Evolutionary conservation across 2,329 filamentous ascomycete species (phyloP), one percentile per base, ranked within the genome.

Genomic region (Fusarium tricinctum): DNA sequence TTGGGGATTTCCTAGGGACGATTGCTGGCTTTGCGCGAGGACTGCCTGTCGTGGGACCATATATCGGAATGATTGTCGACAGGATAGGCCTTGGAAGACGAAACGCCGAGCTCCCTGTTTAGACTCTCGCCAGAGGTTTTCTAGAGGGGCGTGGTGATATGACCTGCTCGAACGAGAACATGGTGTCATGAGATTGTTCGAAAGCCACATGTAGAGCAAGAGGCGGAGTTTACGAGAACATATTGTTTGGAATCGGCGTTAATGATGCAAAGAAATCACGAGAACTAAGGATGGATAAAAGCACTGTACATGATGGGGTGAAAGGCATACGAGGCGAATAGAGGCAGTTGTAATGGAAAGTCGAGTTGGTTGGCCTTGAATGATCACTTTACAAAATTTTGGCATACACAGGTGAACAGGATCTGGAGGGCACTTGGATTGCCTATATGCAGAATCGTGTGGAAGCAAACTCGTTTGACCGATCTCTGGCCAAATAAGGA

Each of bases 1-100:
- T 99, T 81, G 96, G 96, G 35, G 96, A 99, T 80, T 98, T 98
- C 81, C 86, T 98, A 61, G 92, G 94, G 48, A 98, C 95, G 20
- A 94, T 98, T 69, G 92, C 92, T 1, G 89, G 92, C 17, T 97
- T 98, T 76, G 92, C 93, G 39, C 89, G 92, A 58, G 93, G 92
- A 64, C 81, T 97, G 13, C 95, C 96, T 0, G 85, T 97, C 9
- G 83, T 98, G 8, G 95, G 95, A 5, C 93, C 94, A 6, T 97
- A 94, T 74, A 91, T 97, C 75, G 92, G 92, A 60, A 82, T 87
- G 70, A 85, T 84, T 5, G 84, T 97, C 66, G 92, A 97, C 76
- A 88, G 89, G 71, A 76, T 89, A 68, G 91, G 92, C 0, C 81
- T 92, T 38, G 88, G 88, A 28, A 85, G 90, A 73, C 87, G 91